Evolutionary conservation across 768 basidiomycete species (phyloP).

Genomic region (Kwoniella dendrophila): DNA sequence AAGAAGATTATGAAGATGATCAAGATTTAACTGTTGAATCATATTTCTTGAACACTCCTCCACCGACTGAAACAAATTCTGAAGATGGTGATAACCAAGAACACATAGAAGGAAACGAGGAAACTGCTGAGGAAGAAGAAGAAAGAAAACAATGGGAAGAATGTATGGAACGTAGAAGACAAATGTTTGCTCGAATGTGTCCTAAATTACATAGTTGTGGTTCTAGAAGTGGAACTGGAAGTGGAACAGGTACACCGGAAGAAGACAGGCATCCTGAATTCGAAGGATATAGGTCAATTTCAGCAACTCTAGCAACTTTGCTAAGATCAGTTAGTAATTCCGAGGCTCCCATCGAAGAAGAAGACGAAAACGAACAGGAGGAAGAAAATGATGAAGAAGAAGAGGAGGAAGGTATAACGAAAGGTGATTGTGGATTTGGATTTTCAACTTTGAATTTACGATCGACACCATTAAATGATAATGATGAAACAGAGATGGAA

Average conservation of each 20-base stretch:
- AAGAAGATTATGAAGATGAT: constrained; percentile 10
- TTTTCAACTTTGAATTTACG: constrained; percentile 2
- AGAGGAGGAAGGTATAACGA: neutral
- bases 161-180: constrained; percentile 49
- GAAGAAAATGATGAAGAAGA: constrained; percentile 10
- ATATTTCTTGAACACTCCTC: constrained; percentile 17
- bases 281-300: constrained; percentile 47
- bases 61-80: constrained; percentile 18
- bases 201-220: constrained; percentile 1
- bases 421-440: constrained; percentile 14
- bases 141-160: constrained; percentile 51
- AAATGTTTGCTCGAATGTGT: constrained; percentile 50
- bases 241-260: neutral
- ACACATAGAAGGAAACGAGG: no score
- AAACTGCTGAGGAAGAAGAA: constrained; percentile 14
- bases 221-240: no score
- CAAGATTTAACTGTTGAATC: constrained; percentile 11
- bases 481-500: constrained; percentile 9
- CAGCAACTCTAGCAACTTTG: constrained; percentile 33
- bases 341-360: neutral
- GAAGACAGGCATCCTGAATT: constrained; percentile 34
- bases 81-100: constrained; percentile 16
- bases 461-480: constrained; percentile 1
- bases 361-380: constrained; percentile 6
- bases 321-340: neutral